A percentile compares a stretch with the other conserved stretches of the same genome.
Evolutionary conservation across 2,329 filamentous ascomycete species (phyloP).

Genomic region (Monilinia polystroma): DNA sequence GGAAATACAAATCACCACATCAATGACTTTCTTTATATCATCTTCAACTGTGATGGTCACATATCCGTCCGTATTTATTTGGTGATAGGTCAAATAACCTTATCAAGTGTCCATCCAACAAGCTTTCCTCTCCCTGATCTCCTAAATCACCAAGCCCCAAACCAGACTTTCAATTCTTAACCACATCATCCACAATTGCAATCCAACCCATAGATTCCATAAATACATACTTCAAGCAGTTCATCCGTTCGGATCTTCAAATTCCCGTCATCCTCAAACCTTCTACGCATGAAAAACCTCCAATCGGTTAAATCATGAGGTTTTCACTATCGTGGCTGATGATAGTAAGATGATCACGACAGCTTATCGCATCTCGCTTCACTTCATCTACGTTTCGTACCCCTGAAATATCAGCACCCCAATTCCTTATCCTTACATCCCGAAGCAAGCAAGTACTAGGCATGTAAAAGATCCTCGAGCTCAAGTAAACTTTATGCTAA

Average conservation of each 20-base stretch:
- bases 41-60: too few species aligned
- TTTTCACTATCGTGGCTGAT: not conserved
- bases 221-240: not conserved
- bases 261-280: not conserved
- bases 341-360: not conserved
- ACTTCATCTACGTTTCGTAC: constrained; percentile 16
- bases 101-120: not conserved
- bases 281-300: not conserved
- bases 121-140: not conserved
- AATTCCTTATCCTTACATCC: not conserved
- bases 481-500: not conserved
- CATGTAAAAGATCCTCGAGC: not conserved
- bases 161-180: not conserved
- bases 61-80: too few species aligned
- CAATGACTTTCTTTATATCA: not conserved
- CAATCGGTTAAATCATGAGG: too few species aligned
- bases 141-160: not conserved
- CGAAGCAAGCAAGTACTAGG: not conserved
- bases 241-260: constrained; percentile 5
- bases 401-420: constrained; percentile 25
- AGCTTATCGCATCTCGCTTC: constrained; percentile 14
- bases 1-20: not conserved
- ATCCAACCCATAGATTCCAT: not conserved
- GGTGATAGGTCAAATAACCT: too few species aligned
- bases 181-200: not conserved